A percentile compares a stretch with the other conserved stretches of the same genome.
phyloP scores from a whole-genome alignment of 192 early-diverging fungal species.

The Phycomyces blakesleeanus region DNA sequence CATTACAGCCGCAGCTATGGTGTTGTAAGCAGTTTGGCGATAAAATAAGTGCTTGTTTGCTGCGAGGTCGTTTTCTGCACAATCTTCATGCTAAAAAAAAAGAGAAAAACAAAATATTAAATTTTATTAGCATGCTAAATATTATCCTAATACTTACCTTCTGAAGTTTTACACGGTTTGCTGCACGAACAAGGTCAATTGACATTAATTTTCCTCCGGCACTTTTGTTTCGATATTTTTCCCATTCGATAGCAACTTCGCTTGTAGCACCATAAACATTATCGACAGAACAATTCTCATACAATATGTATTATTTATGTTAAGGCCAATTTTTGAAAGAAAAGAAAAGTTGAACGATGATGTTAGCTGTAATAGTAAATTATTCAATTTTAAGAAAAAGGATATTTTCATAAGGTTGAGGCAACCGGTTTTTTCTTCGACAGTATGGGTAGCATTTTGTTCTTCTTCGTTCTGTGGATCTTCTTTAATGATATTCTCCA shows the following conservation, averaged over 20 bases:
- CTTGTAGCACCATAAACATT: constrained; percentile 39
- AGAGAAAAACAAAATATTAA: background rate
- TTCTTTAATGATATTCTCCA: constrained; percentile 42
- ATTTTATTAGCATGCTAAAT: background rate
- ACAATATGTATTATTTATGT: constrained; percentile 37
- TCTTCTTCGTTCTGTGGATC: constrained; percentile 11
- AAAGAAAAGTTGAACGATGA: background rate
- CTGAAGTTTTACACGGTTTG: constrained; percentile 37
- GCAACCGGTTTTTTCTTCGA: constrained; percentile 41
- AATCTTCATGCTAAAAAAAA: constrained; percentile 12
- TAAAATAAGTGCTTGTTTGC: constrained; percentile 23
- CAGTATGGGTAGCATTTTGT: constrained; percentile 16
- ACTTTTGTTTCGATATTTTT: constrained; percentile 21
- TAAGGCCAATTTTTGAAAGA: constrained; percentile 12
- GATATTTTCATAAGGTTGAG: constrained; percentile 50
- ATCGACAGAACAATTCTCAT: constrained; percentile 36
- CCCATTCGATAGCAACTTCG: constrained; percentile 36
- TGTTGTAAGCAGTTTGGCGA: constrained; percentile 58
- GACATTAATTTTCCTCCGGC: constrained; percentile 40
- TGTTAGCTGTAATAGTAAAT: background rate
- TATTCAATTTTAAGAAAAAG: constrained; percentile 26
- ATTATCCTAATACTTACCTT: constrained; percentile 23
- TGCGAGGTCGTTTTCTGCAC: constrained; percentile 16
- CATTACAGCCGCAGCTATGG: constrained; percentile 48
- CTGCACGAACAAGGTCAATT: constrained; percentile 38